phyloP scores from a whole-genome alignment of 2,329 filamentous ascomycete species.

The Myriangium duriaei region DNA sequence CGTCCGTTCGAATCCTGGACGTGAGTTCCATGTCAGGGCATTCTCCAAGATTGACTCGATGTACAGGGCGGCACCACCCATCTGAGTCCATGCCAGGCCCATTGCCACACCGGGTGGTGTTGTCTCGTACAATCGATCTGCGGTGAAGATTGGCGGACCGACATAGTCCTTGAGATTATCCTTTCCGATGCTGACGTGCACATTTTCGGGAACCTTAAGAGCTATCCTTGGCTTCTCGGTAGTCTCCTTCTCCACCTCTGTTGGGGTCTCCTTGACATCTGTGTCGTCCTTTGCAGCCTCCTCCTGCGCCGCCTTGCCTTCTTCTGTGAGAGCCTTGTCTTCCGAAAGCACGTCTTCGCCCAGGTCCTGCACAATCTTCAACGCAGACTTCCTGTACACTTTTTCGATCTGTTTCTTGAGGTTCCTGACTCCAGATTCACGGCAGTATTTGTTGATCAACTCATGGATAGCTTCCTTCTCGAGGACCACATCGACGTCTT shows the following conservation, averaged over 20 bases:
- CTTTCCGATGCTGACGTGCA: constrained; percentile 76
- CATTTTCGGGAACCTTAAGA: constrained; percentile 70
- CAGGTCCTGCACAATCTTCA: constrained; percentile 93
- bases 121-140: constrained; percentile 85
- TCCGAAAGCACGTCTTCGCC: constrained; percentile 75
- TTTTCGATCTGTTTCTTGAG: constrained; percentile 99
- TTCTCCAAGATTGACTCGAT: constrained; percentile 92
- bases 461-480: constrained; percentile 83
- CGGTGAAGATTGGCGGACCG: constrained; percentile 87
- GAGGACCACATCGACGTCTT: constrained; percentile 80
- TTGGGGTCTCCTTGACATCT: constrained; percentile 50
- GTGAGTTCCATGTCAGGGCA: constrained; percentile 58
- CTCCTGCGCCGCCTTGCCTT: constrained; percentile 66
- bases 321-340: constrained; percentile 68
- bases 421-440: constrained; percentile 92
- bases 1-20: constrained; percentile 75
- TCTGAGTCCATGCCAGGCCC: constrained; percentile 95
- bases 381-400: constrained; percentile 89
- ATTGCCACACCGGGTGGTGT: constrained; percentile 92
- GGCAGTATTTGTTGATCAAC: constrained; percentile 96
- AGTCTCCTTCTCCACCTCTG: constrained; percentile 39
- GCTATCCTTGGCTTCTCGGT: constrained; percentile 58
- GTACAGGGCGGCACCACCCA: constrained; percentile 93
- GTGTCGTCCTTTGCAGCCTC: constrained; percentile 55
- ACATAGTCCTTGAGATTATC: constrained; percentile 94